Percentiles rank a stretch among this genome's conserved stretches.
Evolutionary conservation across 163 green algal species (phyloP).

Genomic region (Volvox carteri): DNA sequence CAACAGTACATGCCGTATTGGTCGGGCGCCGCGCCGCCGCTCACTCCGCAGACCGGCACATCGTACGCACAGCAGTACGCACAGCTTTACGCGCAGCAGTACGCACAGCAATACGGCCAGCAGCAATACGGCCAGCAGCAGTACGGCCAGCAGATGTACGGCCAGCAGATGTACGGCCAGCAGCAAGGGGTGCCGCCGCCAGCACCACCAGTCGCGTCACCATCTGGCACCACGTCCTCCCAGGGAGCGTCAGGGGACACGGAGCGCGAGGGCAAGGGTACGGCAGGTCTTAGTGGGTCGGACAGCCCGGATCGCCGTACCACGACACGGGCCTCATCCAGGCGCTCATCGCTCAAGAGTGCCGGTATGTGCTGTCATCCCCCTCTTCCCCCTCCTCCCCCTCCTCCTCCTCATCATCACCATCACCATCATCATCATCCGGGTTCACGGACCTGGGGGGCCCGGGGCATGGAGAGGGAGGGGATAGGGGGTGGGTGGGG

Average conservation of each 20-base stretch:
- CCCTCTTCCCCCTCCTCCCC: too few relatives aligned
- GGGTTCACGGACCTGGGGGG: too few relatives aligned
- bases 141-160: neutral
- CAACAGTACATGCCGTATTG: conserved; percentile 9
- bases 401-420: too few relatives aligned
- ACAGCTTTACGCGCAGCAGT: conserved; percentile 15
- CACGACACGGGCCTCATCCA: neutral
- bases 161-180: neutral
- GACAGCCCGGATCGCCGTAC: neutral
- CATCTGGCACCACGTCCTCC: too few relatives aligned
- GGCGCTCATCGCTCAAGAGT: neutral
- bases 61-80: conserved; percentile 28
- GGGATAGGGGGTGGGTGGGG: too few relatives aligned
- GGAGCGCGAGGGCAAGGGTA: neutral
- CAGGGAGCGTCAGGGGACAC: too few relatives aligned
- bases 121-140: conserved; percentile 20
- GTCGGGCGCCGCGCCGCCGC: neutral
- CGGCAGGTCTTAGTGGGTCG: neutral
- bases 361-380: too few relatives aligned
- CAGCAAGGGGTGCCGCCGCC: too few relatives aligned
- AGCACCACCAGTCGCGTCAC: too few relatives aligned
- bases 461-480: too few relatives aligned
- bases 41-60: neutral
- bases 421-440: neutral
- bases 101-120: conserved; percentile 13